Percentiles rank a stretch among this genome's conserved stretches.
phyloP scores from a whole-genome alignment of 306 rosid genomes.

The Rosa chinensis region DNA sequence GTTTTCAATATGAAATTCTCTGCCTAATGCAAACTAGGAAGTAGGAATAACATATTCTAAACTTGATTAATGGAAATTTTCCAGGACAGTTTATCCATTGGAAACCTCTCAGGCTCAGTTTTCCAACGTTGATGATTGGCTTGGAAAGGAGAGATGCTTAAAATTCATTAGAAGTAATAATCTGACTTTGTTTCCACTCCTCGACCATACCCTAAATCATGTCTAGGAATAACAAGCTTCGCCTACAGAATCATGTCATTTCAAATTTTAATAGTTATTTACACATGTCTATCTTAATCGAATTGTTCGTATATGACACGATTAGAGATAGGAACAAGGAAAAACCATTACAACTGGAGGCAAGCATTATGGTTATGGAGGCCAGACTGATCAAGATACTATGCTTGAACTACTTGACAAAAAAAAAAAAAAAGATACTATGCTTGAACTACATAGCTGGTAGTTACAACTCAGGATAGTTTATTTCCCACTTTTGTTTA shows the following conservation, averaged over 20 bases:
- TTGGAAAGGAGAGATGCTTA: slow-evolving; percentile 2
- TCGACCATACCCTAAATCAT: neutral
- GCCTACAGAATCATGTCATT: neutral
- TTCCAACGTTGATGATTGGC: slow-evolving; percentile 1
- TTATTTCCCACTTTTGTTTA: slow-evolving; percentile 2
- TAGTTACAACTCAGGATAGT: neutral
- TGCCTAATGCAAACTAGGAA: slow-evolving; percentile 21
- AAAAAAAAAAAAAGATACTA: no score
- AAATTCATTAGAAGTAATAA: neutral
- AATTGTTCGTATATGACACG: neutral
- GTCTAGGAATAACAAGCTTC: neutral
- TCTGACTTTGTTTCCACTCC: neutral
- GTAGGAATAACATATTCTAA: slow-evolving; percentile 50
- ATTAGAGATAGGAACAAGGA: neutral
- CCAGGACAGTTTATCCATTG: slow-evolving; percentile 12
- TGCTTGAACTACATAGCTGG: neutral
- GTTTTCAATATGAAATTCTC: neutral
- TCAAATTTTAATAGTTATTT: neutral
- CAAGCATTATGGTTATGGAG: neutral
- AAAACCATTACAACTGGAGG: neutral
- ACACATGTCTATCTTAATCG: neutral
- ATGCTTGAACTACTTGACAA: slow-evolving; percentile 3
- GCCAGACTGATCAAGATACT: neutral
- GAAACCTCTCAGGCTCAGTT: slow-evolving; percentile 13
- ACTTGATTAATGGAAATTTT: slow-evolving; percentile 41